A percentile compares a stretch with the other conserved stretches of the same genome.
phyloP scores from a whole-genome alignment of 208 protist species.

The Trypanosoma lewisi region DNA sequence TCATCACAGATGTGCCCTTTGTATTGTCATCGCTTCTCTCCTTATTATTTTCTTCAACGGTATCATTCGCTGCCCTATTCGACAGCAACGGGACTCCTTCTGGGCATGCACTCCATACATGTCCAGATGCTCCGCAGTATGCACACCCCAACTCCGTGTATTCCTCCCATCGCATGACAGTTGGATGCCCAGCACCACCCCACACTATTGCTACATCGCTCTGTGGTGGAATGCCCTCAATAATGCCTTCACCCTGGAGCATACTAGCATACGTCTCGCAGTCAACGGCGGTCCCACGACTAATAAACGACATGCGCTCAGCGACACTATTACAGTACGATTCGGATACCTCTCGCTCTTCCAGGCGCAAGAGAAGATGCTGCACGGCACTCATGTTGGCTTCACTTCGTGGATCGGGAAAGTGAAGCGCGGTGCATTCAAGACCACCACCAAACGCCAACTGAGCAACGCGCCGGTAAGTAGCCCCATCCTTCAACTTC shows the following conservation, averaged over 20 bases:
- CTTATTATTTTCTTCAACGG: neutral
- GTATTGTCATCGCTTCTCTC: neutral
- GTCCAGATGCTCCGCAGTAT: conserved; percentile 27
- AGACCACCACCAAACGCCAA: conserved; percentile 55
- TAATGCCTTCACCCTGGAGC: neutral
- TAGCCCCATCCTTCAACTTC: conserved; percentile 1
- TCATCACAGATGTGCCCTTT: neutral
- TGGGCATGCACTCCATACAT: conserved; percentile 29
- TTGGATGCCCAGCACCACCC: conserved; percentile 4
- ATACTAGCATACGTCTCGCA: conserved; percentile 17
- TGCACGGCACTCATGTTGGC: conserved; percentile 51
- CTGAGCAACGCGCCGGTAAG: conserved; percentile 22
- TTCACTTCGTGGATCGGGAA: conserved; percentile 43
- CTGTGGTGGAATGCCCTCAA: conserved; percentile 2
- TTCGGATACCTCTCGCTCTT: conserved; percentile 7
- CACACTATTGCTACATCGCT: conserved; percentile 5
- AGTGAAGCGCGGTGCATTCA: conserved; percentile 50
- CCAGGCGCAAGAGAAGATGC: conserved; percentile 28
- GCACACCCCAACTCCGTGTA: conserved; percentile 23
- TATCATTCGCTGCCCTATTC: neutral
- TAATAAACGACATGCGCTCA: conserved; percentile 19
- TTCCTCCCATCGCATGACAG: conserved; percentile 22
- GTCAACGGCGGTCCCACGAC: conserved; percentile 13
- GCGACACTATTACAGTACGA: conserved; percentile 13
- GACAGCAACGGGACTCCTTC: conserved; percentile 7